Evolutionary conservation across 148 eudicot genomes (phyloP), one percentile per base, ranked within the genome.

Genomic region (Silene latifolia): DNA sequence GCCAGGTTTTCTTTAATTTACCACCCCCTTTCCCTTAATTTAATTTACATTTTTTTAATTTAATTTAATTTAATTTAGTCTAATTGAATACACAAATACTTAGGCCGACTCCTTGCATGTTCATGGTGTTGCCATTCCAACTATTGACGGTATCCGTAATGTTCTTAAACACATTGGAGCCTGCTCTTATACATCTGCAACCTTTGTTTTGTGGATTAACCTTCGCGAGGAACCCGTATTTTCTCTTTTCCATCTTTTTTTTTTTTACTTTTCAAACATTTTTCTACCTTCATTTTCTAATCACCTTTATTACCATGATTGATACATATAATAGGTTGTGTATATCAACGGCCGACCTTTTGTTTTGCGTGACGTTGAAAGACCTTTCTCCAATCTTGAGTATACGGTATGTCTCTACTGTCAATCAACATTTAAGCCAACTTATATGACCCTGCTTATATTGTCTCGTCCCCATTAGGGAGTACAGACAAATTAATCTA

Each of bases 61-160:
- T n/a, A n/a, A n/a, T n/a, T n/a, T n/a, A n/a, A n/a, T 24, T 47
- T 71, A 1, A 51, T 24, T 9, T 32, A 32, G 5, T 32, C 5
- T 32, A 32, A 2, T 32, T 72, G 3, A 15, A 17, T 0, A 5
- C 21, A 2, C 70, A 93, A 15, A 17, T 0, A 5, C 21, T 8
- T 71, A 93, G 97, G 98, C 95, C 32, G 91, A 82, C 57, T 88
- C 92, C 0, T 82, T 91, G 69, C 90, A 72, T 42, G 97, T 93
- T 69, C 97, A 93, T 60, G 98, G 98, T 59, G 98, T 93, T 77
- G 98, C 98, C 20, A 93, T 93, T 75, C 98, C 98, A 66, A 93
- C 97, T 47, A 80, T 79, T 35, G 91, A 87, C 48, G 98, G 98
- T 29, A 93, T 93, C 51, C 82, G 82, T 32, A 93, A 93, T 80